These are phyloP conservation scores for Alternaria dauci DNA, from an alignment of 2,329 filamentous ascomycete genomes.

Conservation along the genomic window DNA sequence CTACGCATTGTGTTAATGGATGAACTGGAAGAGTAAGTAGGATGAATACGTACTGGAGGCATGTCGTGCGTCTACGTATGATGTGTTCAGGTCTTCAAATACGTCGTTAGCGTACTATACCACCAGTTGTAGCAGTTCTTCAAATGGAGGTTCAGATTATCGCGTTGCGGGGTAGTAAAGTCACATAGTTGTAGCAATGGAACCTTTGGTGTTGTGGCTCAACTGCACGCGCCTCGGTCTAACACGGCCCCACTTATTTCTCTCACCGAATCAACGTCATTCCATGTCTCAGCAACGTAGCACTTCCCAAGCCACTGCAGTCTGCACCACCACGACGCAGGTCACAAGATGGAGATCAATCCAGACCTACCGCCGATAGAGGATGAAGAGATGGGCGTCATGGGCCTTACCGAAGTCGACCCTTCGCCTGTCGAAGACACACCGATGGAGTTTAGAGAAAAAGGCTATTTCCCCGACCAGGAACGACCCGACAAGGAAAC, in stretches of 20 bases:
- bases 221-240: slow-evolving; percentile 23
- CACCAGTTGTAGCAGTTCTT: too few relatives aligned
- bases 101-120: neutral
- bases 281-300: slow-evolving; percentile 31
- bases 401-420: slow-evolving; percentile 79
- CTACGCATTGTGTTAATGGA: slow-evolving; percentile 28
- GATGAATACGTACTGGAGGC: slow-evolving; percentile 25
- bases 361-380: slow-evolving; percentile 30
- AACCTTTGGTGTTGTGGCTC: slow-evolving; percentile 22
- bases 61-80: slow-evolving; percentile 12
- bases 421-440: slow-evolving; percentile 78
- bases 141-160: too few relatives aligned
- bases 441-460: slow-evolving; percentile 59
- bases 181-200: slow-evolving; percentile 4
- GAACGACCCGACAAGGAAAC: slow-evolving; percentile 16
- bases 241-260: slow-evolving; percentile 18
- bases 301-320: slow-evolving; percentile 20
- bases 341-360: slow-evolving; percentile 24
- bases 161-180: neutral
- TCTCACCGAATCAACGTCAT: slow-evolving; percentile 46
- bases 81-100: neutral
- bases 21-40: slow-evolving; percentile 49
- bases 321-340: slow-evolving; percentile 1
- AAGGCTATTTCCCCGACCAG: slow-evolving; percentile 53
- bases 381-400: slow-evolving; percentile 59